A percentile compares a stretch with the other conserved stretches of the same genome.
phyloP scores from a whole-genome alignment of 2,329 filamentous ascomycete genomes.

The Drechslerella coelobrocha region DNA sequence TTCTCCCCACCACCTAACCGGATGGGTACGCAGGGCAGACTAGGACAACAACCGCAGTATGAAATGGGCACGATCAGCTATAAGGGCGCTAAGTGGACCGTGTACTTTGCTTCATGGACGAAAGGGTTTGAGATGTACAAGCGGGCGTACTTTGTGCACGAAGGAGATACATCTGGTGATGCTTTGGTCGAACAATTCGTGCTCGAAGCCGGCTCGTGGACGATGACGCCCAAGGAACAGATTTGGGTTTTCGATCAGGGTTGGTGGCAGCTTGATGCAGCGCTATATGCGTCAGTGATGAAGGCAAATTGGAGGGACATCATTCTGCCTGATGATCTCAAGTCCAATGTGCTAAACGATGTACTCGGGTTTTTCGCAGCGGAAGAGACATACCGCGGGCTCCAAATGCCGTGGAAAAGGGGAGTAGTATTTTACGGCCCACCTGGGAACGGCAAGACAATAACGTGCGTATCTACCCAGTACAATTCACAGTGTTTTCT shows the following conservation, averaged over 20 bases:
- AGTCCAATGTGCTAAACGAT: conserved; percentile 69
- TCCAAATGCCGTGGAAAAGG: conserved; percentile 74
- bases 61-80: conserved; percentile 35
- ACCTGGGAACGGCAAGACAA: conserved; percentile 72
- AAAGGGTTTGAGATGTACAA: conserved; percentile 25
- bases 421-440: conserved; percentile 73
- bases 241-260: conserved; percentile 72
- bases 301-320: conserved; percentile 70
- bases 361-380: conserved; percentile 70
- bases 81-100: conserved; percentile 34
- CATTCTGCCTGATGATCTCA: conserved; percentile 71
- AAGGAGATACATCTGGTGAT: conserved; percentile 16
- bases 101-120: conserved; percentile 41
- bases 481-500: neutral
- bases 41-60: conserved; percentile 32
- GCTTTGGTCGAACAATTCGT: conserved; percentile 28
- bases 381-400: conserved; percentile 65
- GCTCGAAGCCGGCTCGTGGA: conserved; percentile 30
- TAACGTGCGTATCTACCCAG: conserved; percentile 60
- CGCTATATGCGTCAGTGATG: conserved; percentile 66
- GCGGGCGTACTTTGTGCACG: conserved; percentile 39
- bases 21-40: conserved; percentile 9
- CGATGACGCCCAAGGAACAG: conserved; percentile 59
- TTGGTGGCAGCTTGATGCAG: conserved; percentile 68
- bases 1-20: conserved; percentile 31